Base-by-base conservation (phyloP, 768 basidiomycete genomes). In the Hemileccinum rubropunctum region DNA sequence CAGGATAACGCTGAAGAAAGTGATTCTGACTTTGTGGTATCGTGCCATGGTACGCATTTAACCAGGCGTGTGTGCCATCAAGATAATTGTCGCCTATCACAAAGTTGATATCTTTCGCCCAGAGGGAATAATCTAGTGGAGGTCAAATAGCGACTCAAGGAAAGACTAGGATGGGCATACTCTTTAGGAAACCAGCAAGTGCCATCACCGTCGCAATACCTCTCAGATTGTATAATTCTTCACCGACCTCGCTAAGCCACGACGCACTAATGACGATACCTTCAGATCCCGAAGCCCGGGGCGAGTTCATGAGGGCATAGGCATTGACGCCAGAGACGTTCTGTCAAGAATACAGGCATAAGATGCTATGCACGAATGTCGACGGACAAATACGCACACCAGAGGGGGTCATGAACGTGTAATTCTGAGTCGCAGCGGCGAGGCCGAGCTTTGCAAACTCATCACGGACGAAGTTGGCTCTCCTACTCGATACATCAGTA, bases 21-120 rank as follows among this genome's bases (percentile, higher is more conserved):
- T 13, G n/a, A n/a, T 23, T 14, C 75, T 40, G 61, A 93, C 92
- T 88, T 34, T 78, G 72, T 59, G 86, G 86, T 20, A 72, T 60
- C 28, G 74, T 70, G 15, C 80, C 83, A 64, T 98, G 91, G 62
- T 98, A 98, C 3, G 84, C 77, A 40, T 76, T 82, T 32, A 98
- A 73, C 86, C 92, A 99, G 3, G 91, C 95, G 54, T 97, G 90
- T 76, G 92, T 87, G 3, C 97, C 97, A 46, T 95, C 89, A 32
- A 92, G 67, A 64, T 95, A 83, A 2, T 84, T 90, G 54, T 98
- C 95, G 39, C 88, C 87, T 52, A 98, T 74, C 23, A 99, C 82
- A 52, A 98, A 87, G 15, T 98, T 70, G 48, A 99, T 76, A 59
- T 98, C 95, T 65, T 95, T 95, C 1, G 94, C 89, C 95, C 97